Evolutionary conservation across 2,329 filamentous ascomycete genomes (phyloP), one percentile per base, ranked within the genome.

Genomic region (Nothophoma quercina): DNA sequence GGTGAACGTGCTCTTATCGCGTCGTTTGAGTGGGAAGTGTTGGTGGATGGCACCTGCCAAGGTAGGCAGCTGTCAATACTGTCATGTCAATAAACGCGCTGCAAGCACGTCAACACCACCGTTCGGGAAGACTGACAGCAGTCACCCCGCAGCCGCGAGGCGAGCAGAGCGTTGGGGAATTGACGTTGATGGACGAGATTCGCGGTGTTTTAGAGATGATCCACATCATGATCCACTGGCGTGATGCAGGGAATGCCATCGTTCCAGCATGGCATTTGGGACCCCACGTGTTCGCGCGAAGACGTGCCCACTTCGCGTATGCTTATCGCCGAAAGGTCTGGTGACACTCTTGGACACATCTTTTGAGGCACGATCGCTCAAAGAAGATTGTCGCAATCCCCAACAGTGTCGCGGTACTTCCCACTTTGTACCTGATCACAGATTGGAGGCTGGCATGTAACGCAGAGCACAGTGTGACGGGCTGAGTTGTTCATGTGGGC

Each of bases 211-310:
- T 45, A 26, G 7, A 39, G 35, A 15, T 42, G 50, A 53, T 53
- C 26, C 44, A 53, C 50, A 53, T 33, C 25, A 48, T 23, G 28
- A 39, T 40, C 16, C 28, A 36, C 43, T 34, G 50, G 43, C 43
- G 50, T 34, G 50, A 25, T 29, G 44, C 43, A 34, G 39, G 43
- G 44, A 53, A 53, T 48, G 43, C 50, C 38, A 47, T 53, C 4
- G 39, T 44, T 30, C n/a, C 26, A 48, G 13, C 32, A 53, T 53
- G 50, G 50, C 38, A 48, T 43, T 53, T 45, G 38, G 16, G 16
- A 50, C 50, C 50, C 50, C 50, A 53, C 50, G 50, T 53, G 50
- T 53, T 53, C 43, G 44, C 50, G 50, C 50, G 50, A 16, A 47
- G 50, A 52, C 50, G 50, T 47, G 42, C 43, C 42, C 50, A 48